These are phyloP conservation scores for Alternaria sp. DNA, from an alignment of 2,329 filamentous ascomycete genomes.

Conservation along the genomic window DNA sequence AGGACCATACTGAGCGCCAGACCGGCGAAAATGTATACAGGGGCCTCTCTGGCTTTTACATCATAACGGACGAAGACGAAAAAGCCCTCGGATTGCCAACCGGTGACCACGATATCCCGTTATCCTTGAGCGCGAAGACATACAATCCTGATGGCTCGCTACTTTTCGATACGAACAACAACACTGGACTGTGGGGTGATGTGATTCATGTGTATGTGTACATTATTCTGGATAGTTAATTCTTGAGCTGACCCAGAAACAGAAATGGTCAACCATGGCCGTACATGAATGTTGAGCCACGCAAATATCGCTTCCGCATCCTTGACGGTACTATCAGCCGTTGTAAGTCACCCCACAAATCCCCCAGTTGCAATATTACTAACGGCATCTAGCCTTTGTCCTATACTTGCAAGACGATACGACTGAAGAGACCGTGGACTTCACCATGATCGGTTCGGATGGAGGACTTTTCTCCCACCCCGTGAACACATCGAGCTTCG, in stretches of 20 bases:
- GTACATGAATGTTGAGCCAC: conserved; percentile 61
- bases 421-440: conserved; percentile 47
- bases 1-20: conserved; percentile 49
- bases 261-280: conserved; percentile 65
- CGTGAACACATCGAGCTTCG: conserved; percentile 51
- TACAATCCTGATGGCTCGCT: conserved; percentile 61
- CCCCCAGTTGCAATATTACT: not conserved
- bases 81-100: conserved; percentile 57
- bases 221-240: too few relatives aligned
- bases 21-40: conserved; percentile 64
- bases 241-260: conserved; percentile 1
- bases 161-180: conserved; percentile 54
- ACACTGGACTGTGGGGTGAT: conserved; percentile 61
- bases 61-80: conserved; percentile 60
- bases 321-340: conserved; percentile 51
- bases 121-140: conserved; percentile 58
- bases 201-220: conserved; percentile 57
- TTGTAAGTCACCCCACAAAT: conserved; percentile 11
- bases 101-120: conserved; percentile 61
- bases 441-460: conserved; percentile 63
- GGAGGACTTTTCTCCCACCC: conserved; percentile 57
- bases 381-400: conserved; percentile 49
- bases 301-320: conserved; percentile 65
- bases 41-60: conserved; percentile 64
- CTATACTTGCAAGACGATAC: conserved; percentile 53